These are phyloP conservation scores for Mucor piriformis DNA, from an alignment of 371 early-diverging fungal genomes.

Conservation along the genomic window DNA sequence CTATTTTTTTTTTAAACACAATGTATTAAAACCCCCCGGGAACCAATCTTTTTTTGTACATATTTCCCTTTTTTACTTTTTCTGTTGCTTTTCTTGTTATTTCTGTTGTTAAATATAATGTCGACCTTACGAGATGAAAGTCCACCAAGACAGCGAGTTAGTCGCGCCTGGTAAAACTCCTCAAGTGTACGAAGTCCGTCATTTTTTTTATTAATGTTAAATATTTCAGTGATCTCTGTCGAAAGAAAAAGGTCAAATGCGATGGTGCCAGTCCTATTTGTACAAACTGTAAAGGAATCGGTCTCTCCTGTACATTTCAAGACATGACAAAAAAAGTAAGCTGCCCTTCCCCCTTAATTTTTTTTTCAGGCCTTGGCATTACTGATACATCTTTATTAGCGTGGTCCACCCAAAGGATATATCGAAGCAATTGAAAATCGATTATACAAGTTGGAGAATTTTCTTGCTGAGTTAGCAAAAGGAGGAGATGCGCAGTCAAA, in stretches of 20 bases:
- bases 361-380: no score
- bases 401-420: conserved; percentile 74
- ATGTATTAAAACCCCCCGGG: background rate
- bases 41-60: conserved; percentile 10
- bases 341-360: background rate
- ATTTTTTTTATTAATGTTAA: background rate
- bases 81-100: background rate
- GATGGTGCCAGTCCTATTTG: conserved; percentile 62
- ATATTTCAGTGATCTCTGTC: conserved; percentile 55
- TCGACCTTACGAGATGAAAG: conserved; percentile 10
- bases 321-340: conserved; percentile 51
- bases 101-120: background rate
- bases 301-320: conserved; percentile 46
- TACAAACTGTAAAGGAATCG: conserved; percentile 47
- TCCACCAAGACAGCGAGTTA: conserved; percentile 44
- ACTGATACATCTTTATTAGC: no score
- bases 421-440: conserved; percentile 75
- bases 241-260: conserved; percentile 71
- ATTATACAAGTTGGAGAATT: conserved; percentile 61
- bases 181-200: background rate
- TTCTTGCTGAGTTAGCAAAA: conserved; percentile 57
- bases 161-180: conserved; percentile 47
- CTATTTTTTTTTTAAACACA: background rate
- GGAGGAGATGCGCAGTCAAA: conserved; percentile 58
- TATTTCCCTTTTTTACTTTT: conserved; percentile 3